Evolutionary conservation across 805 yeast genomes (phyloP).

Genomic region (Wickerhamiella bombiphila): DNA sequence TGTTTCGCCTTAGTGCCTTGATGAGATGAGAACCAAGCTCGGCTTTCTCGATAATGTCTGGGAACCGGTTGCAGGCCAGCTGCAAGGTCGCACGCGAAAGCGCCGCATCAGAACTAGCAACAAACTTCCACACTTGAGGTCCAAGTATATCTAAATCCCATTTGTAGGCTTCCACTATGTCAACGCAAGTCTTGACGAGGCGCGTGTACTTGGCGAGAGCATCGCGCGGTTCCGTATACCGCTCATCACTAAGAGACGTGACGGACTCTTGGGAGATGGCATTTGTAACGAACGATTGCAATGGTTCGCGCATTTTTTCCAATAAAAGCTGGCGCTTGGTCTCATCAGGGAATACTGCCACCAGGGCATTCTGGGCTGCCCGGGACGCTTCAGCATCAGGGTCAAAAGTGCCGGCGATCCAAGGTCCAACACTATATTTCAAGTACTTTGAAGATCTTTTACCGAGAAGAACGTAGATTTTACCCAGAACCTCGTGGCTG

Average conservation of each 20-base stretch:
- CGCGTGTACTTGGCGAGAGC: slow-evolving; percentile 48
- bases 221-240: slow-evolving; percentile 54
- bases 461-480: slow-evolving; percentile 34
- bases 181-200: slow-evolving; percentile 35
- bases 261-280: slow-evolving; percentile 42
- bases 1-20: slow-evolving; percentile 14
- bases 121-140: slow-evolving; percentile 34
- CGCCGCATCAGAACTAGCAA: slow-evolving; percentile 27
- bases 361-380: slow-evolving; percentile 34
- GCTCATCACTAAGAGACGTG: slow-evolving; percentile 57
- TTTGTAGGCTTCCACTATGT: slow-evolving; percentile 6
- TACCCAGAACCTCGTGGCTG: slow-evolving; percentile 53
- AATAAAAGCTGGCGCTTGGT: slow-evolving; percentile 44
- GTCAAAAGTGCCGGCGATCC: slow-evolving; percentile 63
- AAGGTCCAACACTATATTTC: slow-evolving; percentile 54
- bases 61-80: slow-evolving; percentile 24
- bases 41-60: not conserved
- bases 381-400: slow-evolving; percentile 46
- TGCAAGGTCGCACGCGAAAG: slow-evolving; percentile 31
- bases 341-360: slow-evolving; percentile 40
- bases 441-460: slow-evolving; percentile 51
- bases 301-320: slow-evolving; percentile 40
- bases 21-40: slow-evolving; percentile 12
- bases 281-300: slow-evolving; percentile 40
- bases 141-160: slow-evolving; percentile 19